Percentiles rank a stretch among this genome's conserved stretches.
These are phyloP conservation scores for Beta macrorhiza DNA, from an alignment of 179 eudicot species.

Conservation along the genomic window DNA sequence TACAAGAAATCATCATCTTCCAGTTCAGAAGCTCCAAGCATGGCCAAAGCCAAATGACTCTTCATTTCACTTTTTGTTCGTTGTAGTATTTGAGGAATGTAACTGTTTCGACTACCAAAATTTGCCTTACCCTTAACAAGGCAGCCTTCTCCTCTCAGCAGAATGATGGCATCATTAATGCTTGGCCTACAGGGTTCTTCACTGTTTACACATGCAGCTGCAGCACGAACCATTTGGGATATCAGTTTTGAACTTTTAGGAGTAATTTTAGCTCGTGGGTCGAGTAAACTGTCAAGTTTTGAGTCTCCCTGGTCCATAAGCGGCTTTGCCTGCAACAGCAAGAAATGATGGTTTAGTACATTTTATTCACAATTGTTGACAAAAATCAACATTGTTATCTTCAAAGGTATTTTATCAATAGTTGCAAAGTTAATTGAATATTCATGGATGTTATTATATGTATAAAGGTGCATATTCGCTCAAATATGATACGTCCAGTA, in stretches of 20 bases:
- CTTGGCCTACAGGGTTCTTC: slow-evolving; percentile 79
- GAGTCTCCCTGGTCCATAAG: slow-evolving; percentile 61
- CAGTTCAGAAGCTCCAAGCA: slow-evolving; percentile 78
- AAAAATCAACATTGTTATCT: not conserved
- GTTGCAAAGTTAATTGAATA: not conserved
- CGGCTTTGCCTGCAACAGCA: slow-evolving; percentile 71
- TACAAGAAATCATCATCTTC: slow-evolving; percentile 67
- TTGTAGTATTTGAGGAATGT: slow-evolving; percentile 37
- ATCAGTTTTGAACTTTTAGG: slow-evolving; percentile 52
- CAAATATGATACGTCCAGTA: not conserved
- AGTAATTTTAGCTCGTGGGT: slow-evolving; percentile 55
- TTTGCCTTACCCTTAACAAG: slow-evolving; percentile 38
- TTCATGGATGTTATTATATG: not conserved
- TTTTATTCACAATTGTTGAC: too few relatives aligned
- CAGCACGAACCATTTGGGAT: slow-evolving; percentile 65
- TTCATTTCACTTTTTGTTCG: slow-evolving; percentile 59
- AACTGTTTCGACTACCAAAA: slow-evolving; percentile 32
- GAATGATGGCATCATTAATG: slow-evolving; percentile 52
- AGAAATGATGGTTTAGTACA: slow-evolving; percentile 1
- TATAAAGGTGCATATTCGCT: not conserved
- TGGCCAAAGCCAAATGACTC: slow-evolving; percentile 81
- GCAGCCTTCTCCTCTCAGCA: slow-evolving; percentile 53
- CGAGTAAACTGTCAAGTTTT: slow-evolving; percentile 46
- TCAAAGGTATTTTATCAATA: not conserved
- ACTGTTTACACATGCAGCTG: slow-evolving; percentile 62